Percentiles rank a stretch among this genome's conserved stretches.
These are phyloP conservation scores for Venturia nashicola DNA, from an alignment of 2,329 filamentous ascomycete genomes.

Conservation along the genomic window DNA sequence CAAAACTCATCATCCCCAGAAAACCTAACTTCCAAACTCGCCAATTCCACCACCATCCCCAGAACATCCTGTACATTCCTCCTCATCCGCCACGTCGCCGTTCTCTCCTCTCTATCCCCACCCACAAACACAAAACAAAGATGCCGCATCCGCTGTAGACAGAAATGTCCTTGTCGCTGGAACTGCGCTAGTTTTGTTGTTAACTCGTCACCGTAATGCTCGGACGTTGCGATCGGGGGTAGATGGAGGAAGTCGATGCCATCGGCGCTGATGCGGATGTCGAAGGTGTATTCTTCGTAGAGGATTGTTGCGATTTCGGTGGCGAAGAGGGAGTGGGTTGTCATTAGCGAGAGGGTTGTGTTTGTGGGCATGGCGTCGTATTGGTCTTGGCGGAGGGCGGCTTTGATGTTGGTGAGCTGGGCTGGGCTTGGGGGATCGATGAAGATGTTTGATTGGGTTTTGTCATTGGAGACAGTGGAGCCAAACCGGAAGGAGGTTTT, in stretches of 20 bases:
- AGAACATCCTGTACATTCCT: not conserved
- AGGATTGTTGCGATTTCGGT: constrained; percentile 1
- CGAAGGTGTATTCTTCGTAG: constrained; percentile 9
- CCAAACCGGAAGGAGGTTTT: not conserved
- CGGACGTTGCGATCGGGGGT: not conserved
- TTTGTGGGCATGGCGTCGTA: not conserved
- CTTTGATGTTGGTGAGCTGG: not conserved
- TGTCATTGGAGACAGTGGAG: not conserved
- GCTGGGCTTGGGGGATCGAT: not conserved
- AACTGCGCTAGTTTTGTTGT: not conserved
- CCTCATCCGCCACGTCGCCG: constrained; percentile 5
- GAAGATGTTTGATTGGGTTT: not conserved
- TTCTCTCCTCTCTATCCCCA: not conserved
- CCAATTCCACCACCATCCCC: not conserved
- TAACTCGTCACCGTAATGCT: not conserved
- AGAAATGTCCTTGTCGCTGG: not conserved
- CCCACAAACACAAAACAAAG: constrained; percentile 1
- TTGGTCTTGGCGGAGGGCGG: not conserved
- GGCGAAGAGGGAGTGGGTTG: not conserved
- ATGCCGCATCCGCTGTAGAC: constrained; percentile 6
- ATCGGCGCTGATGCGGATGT: constrained; percentile 1
- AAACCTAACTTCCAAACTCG: not conserved
- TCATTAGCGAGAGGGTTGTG: not conserved
- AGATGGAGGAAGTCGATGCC: constrained; percentile 5
- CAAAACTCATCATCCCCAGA: not conserved